Percentiles rank a stretch among this genome's conserved stretches.
Conservation (phyloP, 2,329 filamentous ascomycete species). For the Xylaria polymorpha region DNA sequence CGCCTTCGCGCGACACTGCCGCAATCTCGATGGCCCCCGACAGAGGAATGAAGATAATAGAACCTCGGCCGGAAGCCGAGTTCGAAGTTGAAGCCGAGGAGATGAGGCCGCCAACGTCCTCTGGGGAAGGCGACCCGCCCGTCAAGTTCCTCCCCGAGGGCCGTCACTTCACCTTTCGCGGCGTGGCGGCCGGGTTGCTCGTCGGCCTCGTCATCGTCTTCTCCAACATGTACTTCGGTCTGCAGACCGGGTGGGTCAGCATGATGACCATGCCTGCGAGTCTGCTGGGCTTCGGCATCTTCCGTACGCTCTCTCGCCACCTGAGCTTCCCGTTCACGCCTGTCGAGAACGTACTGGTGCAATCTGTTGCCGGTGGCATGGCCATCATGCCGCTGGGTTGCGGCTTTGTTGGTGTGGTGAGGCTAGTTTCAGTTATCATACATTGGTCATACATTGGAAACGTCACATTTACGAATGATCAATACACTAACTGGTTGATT, state of each 20-base stretch:
- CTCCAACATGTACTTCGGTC: conserved; percentile 98
- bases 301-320: conserved; percentile 79
- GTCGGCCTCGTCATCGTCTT: conserved; percentile 95
- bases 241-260: conserved; percentile 80
- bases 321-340: conserved; percentile 87
- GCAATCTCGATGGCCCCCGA: conserved; percentile 45
- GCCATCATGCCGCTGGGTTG: conserved; percentile 97
- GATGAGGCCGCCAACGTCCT: conserved; percentile 18
- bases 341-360: conserved; percentile 95
- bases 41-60: conserved; percentile 40
- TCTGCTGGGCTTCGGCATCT: conserved; percentile 93
- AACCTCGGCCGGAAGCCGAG: conserved; percentile 28
- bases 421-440: conserved; percentile 42
- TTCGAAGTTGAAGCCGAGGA: conserved; percentile 17
- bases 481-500: conserved; percentile 21
- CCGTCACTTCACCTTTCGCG: conserved; percentile 85
- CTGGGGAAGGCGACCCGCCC: conserved; percentile 30
- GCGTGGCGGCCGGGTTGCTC: conserved; percentile 79
- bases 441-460: background rate
- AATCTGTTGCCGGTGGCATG: conserved; percentile 94
- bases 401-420: conserved; percentile 88
- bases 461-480: background rate
- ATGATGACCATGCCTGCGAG: conserved; percentile 98
- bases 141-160: conserved; percentile 53
- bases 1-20: background rate